phyloP scores from a whole-genome alignment of 306 rosid genomes.

The Crotalaria pallida region DNA sequence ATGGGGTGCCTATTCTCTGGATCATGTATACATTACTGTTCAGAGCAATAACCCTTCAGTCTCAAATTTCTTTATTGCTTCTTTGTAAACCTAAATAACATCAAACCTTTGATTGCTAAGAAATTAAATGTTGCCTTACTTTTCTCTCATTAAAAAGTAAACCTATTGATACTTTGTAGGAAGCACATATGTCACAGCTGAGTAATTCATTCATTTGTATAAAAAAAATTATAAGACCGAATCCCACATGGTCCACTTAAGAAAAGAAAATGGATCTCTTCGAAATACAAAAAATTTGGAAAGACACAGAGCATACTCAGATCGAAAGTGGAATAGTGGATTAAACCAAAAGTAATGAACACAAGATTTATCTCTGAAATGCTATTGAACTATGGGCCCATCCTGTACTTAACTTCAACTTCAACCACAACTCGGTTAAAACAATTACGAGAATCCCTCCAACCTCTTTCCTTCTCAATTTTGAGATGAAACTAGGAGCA shows the following conservation, averaged over 20 bases:
- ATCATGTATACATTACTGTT: too few species aligned
- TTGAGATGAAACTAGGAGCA: neutral
- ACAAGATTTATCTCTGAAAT: neutral
- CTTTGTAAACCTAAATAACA: neutral
- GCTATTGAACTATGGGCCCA: neutral
- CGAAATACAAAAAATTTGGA: neutral
- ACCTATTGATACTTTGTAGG: neutral
- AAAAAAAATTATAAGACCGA: neutral
- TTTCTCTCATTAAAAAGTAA: neutral
- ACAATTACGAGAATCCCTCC: neutral
- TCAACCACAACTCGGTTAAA: neutral
- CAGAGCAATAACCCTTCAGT: too few species aligned
- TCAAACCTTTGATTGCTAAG: neutral
- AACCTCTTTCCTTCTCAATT: neutral
- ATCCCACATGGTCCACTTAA: neutral
- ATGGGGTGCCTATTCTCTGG: neutral
- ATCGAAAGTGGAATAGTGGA: neutral
- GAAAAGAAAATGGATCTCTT: neutral
- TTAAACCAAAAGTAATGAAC: neutral
- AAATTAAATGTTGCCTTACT: neutral
- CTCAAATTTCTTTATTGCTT: neutral
- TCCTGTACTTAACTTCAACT: neutral
- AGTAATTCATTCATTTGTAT: neutral
- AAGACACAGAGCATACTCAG: neutral
- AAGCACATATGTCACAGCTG: neutral